Base-by-base conservation (phyloP, 352 stramenopile genomes). In the Phytopythium vexans region DNA sequence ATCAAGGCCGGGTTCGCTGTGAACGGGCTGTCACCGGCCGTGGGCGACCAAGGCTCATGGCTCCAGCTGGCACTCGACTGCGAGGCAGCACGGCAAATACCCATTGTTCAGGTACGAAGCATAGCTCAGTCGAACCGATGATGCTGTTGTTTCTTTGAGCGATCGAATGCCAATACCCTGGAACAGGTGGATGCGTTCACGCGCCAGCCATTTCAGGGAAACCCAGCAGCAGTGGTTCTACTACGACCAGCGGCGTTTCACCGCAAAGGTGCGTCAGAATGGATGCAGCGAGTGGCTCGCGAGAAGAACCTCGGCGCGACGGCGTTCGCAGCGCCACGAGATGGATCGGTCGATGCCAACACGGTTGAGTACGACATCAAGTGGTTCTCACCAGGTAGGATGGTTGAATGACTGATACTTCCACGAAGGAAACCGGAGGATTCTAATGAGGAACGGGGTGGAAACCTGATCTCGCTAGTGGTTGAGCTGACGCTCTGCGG, bases 241-340 rank as follows among this genome's bases (percentile, higher is more conserved):
- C 54, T 87, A 46, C 54, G 64, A 1, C 37, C 52, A 10, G 9
- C 54, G 41, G 52, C 49, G 46, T 88, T 71, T 52, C 59, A 71
- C 50, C 72, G 74, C 9, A 0, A 45, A 0, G 49, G 34, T 0
- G 70, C 56, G 7, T 47, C 54, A 1, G 16, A 62, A 15, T 86
- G 74, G 74, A 88, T 88, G 77, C 72, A 82, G 39, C 66, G 62
- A 9, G 85, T 98, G 36, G 92, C 87, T 14, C 77, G 75, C 47
- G 89, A 98, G 62, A 97, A 97, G 54, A 97, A 97, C 58, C 60
- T 97, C 21, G 91, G 82, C 34, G 89, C 98, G 64, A 98, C 94
- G 12, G 91, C 90, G 11, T 98, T 90, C 67, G 61, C 92, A 55
- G 86, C 69, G 12, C 62, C 41, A 38, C 64, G 67, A 14, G 41